Base-by-base conservation (phyloP, 148 eudicot species). In the Persicaria maculosa region DNA sequence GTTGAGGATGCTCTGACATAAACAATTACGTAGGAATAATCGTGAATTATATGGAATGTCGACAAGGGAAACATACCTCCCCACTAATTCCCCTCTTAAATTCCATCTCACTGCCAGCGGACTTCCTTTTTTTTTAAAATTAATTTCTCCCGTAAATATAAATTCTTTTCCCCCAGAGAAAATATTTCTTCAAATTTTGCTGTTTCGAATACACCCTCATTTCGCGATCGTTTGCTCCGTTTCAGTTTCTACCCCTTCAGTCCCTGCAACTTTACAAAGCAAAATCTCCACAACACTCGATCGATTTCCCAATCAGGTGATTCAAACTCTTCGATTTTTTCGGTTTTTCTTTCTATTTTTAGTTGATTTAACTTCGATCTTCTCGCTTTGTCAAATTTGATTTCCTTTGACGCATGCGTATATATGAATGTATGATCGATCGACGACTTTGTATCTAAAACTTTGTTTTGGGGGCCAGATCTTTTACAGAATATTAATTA, bases 51-150 rank as follows among this genome's bases (percentile, higher is more conserved):
- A 31, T 31, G 40, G 40, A 31, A 31, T 31, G 40, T 31, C 2
- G 40, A 31, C 40, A 31, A 31, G 3, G 36, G 45, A 64, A 64
- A 64, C 36, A 64, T 64, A 7, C 64, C 9, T 58, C 68, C 68
- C 68, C 68, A 64, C 45, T 58, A 31, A 9, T 19, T 25, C n/a
- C 64, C 36, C n/a, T 36, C 45, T n/a, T 64, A 31, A 36, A 64
- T 64, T 64, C 68, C 68, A 64, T 64, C 68, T 36, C 68, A 64
- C 45, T 10, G 44, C 68, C 46, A 64, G 68, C 68, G 68, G 68
- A 64, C 36, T 64, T 64, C 6, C 14, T 6, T 4, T 64, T 31
- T 64, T 31, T 11, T 6, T 64, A 1, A 31, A 31, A 31, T 31
- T 31, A 31, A 12, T 31, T 64, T 57, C 14, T n/a, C 68, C 68